Evolutionary conservation across 106 monocot genomes (phyloP), one percentile per base, ranked within the genome.

Genomic region (Allium fistulosum): DNA sequence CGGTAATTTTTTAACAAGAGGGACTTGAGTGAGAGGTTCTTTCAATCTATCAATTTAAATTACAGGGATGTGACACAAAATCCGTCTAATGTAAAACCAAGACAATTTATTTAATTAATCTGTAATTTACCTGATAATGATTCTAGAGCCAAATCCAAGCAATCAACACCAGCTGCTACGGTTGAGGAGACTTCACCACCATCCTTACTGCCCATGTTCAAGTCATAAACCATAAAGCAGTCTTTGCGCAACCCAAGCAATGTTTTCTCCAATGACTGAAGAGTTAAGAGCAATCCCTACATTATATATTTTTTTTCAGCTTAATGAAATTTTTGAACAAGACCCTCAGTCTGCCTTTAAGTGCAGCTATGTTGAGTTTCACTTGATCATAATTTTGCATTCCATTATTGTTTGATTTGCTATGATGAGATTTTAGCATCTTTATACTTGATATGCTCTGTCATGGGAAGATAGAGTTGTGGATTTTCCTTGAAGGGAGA

Each of bases 81-180:
- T 37, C 37, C 37, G 1, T 5, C 37, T 37, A 37, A 37, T 37
- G 37, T 37, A 37, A 37, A 37, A 37, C 37, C 37, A 37, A 37
- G 5, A 37, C 37, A 37, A 37, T 37, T 37, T 37, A 37, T 37
- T 4, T 37, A 37, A 37, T 37, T 37, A 37, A 37, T 71, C 82
- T 86, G 46, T 92, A 86, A 48, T 92, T 45, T 70, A 92, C 92
- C 92, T 79, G 88, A 77, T 48, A 82, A 64, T 77, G 69, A 78
- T 59, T 92, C 92, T 69, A 92, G 80, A 82, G 88, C 66, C 60
- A 80, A 71, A 73, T 91, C 78, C 10, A 96, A 80, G 73, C 79
- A 86, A 22, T 92, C 86, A 67, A 97, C 73, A 47, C 88, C 92
- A 70, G 81, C 92, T 58, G 96, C 92, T 67, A 82, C 88, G 68